phyloP scores from a whole-genome alignment of 352 stramenopile genomes.

The Globisporangium spiculum region DNA sequence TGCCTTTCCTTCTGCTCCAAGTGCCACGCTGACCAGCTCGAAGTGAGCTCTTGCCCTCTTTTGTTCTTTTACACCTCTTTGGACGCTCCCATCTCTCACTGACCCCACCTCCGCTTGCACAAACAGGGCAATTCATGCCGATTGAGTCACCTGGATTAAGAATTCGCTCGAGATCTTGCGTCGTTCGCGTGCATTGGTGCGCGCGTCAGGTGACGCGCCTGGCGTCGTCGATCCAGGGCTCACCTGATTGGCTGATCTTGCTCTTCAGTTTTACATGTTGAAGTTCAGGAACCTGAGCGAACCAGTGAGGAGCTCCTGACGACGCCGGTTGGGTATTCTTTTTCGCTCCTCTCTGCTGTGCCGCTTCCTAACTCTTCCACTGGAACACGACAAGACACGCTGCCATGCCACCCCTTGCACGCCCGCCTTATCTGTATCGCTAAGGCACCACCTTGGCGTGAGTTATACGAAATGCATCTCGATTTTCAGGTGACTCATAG shows the following conservation, averaged over 20 bases:
- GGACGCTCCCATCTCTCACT: background rate
- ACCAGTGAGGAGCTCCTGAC: background rate
- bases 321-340: background rate
- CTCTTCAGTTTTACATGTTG: background rate
- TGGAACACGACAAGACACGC: no score
- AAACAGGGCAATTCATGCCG: no score
- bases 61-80: background rate
- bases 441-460: background rate
- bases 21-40: background rate
- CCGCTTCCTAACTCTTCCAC: no score
- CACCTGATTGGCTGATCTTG: background rate
- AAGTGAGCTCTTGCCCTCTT: background rate
- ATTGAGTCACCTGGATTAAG: background rate
- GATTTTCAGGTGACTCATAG: constrained; percentile 19
- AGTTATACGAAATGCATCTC: constrained; percentile 8
- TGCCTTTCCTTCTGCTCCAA: background rate
- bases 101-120: no score
- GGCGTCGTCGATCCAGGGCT: background rate
- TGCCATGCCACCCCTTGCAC: background rate
- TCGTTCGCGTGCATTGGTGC: no score
- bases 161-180: background rate
- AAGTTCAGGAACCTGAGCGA: background rate
- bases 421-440: background rate
- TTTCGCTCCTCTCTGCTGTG: background rate
- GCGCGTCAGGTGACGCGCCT: background rate